Evolutionary conservation across 352 stramenopile genomes (phyloP).

Genomic region (Pythium scleroteichum): DNA sequence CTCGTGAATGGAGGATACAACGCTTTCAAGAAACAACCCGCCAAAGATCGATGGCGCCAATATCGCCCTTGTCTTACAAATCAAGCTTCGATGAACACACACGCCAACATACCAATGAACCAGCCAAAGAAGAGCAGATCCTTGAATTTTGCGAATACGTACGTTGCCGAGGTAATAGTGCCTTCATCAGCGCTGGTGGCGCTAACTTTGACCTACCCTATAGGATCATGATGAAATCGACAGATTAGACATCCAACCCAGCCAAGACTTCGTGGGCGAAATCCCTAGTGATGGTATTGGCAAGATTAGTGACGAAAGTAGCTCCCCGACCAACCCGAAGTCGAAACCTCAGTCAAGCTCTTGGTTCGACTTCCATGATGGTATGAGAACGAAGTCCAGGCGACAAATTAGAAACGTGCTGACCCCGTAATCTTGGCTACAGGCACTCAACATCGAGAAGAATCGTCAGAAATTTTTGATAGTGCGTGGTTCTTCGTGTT

Average conservation of each 20-base stretch:
- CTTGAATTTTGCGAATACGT: slow-evolving; percentile 68
- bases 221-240: slow-evolving; percentile 58
- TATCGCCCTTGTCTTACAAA: too few species aligned
- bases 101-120: too few species aligned
- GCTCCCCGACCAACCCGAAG: not conserved
- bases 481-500: slow-evolving; percentile 35
- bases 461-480: slow-evolving; percentile 73
- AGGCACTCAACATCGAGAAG: slow-evolving; percentile 54
- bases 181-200: too few species aligned
- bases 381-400: slow-evolving; percentile 6
- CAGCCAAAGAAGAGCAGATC: slow-evolving; percentile 26
- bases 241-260: slow-evolving; percentile 55
- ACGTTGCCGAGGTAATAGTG: too few species aligned
- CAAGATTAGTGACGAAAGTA: not conserved
- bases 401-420: not conserved
- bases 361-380: slow-evolving; percentile 25
- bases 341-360: not conserved
- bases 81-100: too few species aligned
- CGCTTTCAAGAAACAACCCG: not conserved
- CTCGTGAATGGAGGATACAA: not conserved
- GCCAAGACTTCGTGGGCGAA: slow-evolving; percentile 51
- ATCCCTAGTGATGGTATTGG: not conserved
- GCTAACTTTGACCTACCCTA: not conserved
- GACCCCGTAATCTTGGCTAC: slow-evolving; percentile 12
- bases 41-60: too few species aligned